Evolutionary conservation across 371 early-diverging fungal genomes (phyloP).

Genomic region (Polyrhizophydium stewartii): DNA sequence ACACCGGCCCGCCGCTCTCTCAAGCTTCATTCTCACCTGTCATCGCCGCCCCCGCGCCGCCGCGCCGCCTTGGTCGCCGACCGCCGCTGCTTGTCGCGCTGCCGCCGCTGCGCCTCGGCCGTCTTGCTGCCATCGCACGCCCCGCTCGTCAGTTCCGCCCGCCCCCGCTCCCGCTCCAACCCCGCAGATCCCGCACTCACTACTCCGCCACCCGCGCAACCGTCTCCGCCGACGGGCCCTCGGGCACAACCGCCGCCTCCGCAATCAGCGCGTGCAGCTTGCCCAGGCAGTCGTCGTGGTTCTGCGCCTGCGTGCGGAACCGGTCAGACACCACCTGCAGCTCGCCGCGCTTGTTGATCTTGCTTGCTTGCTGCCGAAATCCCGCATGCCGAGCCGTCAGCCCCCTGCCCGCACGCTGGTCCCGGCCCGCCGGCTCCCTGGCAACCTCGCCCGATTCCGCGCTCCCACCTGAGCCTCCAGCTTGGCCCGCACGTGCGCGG

Average conservation of each 20-base stretch:
- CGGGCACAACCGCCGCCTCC: constrained; percentile 64
- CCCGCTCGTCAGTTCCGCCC: background rate
- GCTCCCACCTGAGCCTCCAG: constrained; percentile 38
- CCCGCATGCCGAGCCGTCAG: background rate
- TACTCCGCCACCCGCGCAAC: constrained; percentile 54
- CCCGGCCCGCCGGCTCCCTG: background rate
- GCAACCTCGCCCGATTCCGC: too few species aligned
- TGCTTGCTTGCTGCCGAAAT: constrained; percentile 47
- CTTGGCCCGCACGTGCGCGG: constrained; percentile 57
- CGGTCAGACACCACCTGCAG: constrained; percentile 70
- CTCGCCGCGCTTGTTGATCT: constrained; percentile 69
- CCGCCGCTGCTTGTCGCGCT: constrained; percentile 46
- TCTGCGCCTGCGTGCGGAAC: constrained; percentile 74
- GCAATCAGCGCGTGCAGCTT: constrained; percentile 63
- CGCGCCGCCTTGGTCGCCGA: constrained; percentile 51
- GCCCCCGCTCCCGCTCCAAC: constrained; percentile 1
- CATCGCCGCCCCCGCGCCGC: constrained; percentile 34
- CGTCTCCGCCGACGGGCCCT: constrained; percentile 64
- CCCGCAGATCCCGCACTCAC: constrained; percentile 39
- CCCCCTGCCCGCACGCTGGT: background rate
- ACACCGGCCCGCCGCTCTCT: background rate
- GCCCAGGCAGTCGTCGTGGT: constrained; percentile 75
- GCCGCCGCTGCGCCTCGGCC: constrained; percentile 45
- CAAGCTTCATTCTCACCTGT: constrained; percentile 9
- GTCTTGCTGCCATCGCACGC: constrained; percentile 27